Base-by-base conservation (phyloP, 352 stramenopile genomes). In the Pythium apleroticum region DNA sequence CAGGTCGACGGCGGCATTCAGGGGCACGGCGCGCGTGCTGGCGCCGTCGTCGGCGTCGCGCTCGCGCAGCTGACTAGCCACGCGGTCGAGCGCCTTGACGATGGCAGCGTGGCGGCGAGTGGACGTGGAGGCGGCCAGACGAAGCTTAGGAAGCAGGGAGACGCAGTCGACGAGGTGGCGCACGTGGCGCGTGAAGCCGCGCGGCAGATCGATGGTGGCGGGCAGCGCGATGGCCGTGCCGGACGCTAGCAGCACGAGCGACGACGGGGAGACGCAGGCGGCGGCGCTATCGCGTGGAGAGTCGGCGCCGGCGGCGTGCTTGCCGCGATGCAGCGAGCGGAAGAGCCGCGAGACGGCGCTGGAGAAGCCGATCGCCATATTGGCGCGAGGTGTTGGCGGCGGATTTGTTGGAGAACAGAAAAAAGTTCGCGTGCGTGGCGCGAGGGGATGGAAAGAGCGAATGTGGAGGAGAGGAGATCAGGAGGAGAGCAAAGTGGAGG, bases 1-100 rank as follows among this genome's bases (percentile, higher is more conserved):
- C 27, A 75, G 68, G 37, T 81, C 75, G 14, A 68, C 64, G 1
- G 71, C 75, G 56, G 55, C 72, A 50, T 77, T 72, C 6, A 86
- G 28, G 3, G 77, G 60, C 41, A 86, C 54, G 6, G 64, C 33
- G 33, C 64, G 67, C 15, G 48, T 72, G 22, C 43, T 55, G 22
- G 37, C 10, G 8, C 46, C 30, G 14, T 66, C 65, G 30, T 50
- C 60, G n/a, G 41, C 52, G 46, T 58, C 52, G 24, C 54, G 66
- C 24, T 66, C 59, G 24, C 33, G 35, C 11, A 73, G 56, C 48
- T 60, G 20, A 35, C 49, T 50, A 17, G 46, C 45, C 22, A 74
- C 25, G 57, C 67, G 67, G 52, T 69, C 67, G 33, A 74, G 33
- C 25, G 62, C 39, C 67, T 74, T 74, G 61, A 43, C 20, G 14